These are phyloP conservation scores for Simplicillium aogashimaense DNA, from an alignment of 2,329 filamentous ascomycete genomes.

Conservation along the genomic window DNA sequence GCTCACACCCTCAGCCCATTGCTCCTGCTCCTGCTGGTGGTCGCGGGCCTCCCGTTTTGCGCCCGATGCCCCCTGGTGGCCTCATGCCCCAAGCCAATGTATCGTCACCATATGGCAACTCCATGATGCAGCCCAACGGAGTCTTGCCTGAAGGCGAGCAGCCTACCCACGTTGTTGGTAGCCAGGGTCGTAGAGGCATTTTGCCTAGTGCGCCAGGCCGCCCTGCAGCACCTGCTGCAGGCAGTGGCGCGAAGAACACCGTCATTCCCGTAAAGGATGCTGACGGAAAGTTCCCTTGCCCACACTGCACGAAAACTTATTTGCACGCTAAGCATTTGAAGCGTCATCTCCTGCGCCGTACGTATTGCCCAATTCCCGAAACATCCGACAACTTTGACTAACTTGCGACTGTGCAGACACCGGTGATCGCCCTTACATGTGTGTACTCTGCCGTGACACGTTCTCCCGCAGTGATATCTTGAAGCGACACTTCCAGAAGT, in stretches of 20 bases:
- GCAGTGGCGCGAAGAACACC: slow-evolving; percentile 64
- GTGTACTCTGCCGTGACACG: slow-evolving; percentile 92
- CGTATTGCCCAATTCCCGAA: too few relatives aligned
- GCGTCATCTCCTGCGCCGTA: slow-evolving; percentile 89
- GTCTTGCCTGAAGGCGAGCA: slow-evolving; percentile 50
- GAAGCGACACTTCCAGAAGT: slow-evolving; percentile 99
- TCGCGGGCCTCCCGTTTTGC: slow-evolving; percentile 48
- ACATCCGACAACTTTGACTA: slow-evolving; percentile 8
- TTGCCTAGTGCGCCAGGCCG: slow-evolving; percentile 83
- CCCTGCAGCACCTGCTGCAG: slow-evolving; percentile 63
- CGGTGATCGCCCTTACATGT: slow-evolving; percentile 96
- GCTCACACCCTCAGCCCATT: slow-evolving; percentile 66
- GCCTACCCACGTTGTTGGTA: slow-evolving; percentile 87
- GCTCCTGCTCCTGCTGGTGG: slow-evolving; percentile 57
- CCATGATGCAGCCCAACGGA: slow-evolving; percentile 45
- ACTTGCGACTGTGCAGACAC: slow-evolving; percentile 56
- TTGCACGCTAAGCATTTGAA: slow-evolving; percentile 96
- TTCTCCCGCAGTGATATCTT: slow-evolving; percentile 97
- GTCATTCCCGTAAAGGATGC: slow-evolving; percentile 90
- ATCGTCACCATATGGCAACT: slow-evolving; percentile 49
- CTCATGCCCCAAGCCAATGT: slow-evolving; percentile 49
- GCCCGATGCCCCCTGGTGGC: slow-evolving; percentile 62
- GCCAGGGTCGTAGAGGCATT: slow-evolving; percentile 85
- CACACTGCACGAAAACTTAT: slow-evolving; percentile 97
- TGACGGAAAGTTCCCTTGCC: slow-evolving; percentile 96